Base-by-base conservation (phyloP, 2,329 filamentous ascomycete species). In the Trichocomaceae sp. region DNA sequence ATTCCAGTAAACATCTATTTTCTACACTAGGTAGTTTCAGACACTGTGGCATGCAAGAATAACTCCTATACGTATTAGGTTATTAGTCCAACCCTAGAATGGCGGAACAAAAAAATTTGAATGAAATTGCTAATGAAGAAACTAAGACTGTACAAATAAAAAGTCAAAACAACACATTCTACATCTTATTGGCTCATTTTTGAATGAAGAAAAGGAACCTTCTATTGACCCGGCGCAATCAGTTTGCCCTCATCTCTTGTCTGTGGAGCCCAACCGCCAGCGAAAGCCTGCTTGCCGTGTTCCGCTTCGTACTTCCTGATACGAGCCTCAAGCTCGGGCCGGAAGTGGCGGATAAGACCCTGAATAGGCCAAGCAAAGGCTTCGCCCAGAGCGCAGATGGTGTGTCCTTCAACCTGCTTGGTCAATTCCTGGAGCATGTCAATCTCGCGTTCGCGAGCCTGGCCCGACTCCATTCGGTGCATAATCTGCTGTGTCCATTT, bases 401-500 rank as follows among this genome's bases (percentile, higher is more conserved):
- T 97, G 79, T 99, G 93, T 10, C 93, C 93, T 78, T 99, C 93
- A 59, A 99, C 93, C 77, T 99, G 93, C 82, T 99, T 99, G 60
- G 93, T 99, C 64, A 99, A 78, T 79, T 99, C 93, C 78, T 96
- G 93, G 63, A 99, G 83, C 93, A 99, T 99, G 73, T 99, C 93
- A 71, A 99, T 99, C 77, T 99, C 93, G 58, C 93, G 83, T 73
- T 86, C 84, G 59, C 88, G 85, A 58, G 88, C 93, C 74, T 89
- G 84, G 57, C 93, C 93, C 73, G 88, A 87, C 79, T 95, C 90
- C 65, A 99, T 95, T 55, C 93, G 87, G 74, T 87, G 80, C 93
- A 99, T 97, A 74, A 99, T 97, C 80, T 99, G 91, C 75, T 95
- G 88, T 10, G 92, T 96, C 93, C 93, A 99, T 79, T 95, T 96